Base-by-base conservation (phyloP, 1,284 basidiomycete species). In the Austropuccinia psidii region DNA sequence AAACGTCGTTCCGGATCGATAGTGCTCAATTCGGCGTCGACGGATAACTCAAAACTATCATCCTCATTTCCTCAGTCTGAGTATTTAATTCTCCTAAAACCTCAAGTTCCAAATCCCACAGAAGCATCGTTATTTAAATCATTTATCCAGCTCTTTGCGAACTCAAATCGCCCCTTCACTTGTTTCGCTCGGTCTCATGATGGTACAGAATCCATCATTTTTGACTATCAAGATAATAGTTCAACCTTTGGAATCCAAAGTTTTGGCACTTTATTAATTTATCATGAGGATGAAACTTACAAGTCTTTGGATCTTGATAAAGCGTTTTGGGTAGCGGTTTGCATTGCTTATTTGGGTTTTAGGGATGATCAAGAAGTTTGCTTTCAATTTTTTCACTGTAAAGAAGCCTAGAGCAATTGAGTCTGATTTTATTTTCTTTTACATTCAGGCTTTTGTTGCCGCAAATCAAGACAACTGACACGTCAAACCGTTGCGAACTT, bases 251-350 rank as follows among this genome's bases (percentile, higher is more conserved):
- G 61, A 49, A 64, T 64, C 31, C 61, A 64, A 19, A 64, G 35
- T 31, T 39, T 7, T 50, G 61, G 61, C 19, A 33, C 50, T 35
- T 47, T 64, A 24, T 49, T 21, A 45, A 47, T 64, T 35, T 29
- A 45, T 11, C 39, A 49, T 50, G 13, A 33, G 24, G 21, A 45
- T 21, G 17, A 52, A 13, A 52, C 27, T 21, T 29, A 49, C 33
- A 21, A n/a, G n/a, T n/a, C 11, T 11, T 45, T 45, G 11, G 11
- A 45, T 45, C 41, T 64, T 15, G 43, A 64, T 64, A 31, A 45
- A 43, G 61, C 61, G 6, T 64, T 64, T 64, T 64, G 61, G 61
- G 61, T 64, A 7, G 24, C 61, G 7, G 29, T 64, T 64, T 64
- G 61, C 19, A 49, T 64, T 33, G 61, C 61, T 31, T 64, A 64